Base-by-base conservation (phyloP, 2,329 filamentous ascomycete genomes). In the Neopestalotiopsis clavispora region DNA sequence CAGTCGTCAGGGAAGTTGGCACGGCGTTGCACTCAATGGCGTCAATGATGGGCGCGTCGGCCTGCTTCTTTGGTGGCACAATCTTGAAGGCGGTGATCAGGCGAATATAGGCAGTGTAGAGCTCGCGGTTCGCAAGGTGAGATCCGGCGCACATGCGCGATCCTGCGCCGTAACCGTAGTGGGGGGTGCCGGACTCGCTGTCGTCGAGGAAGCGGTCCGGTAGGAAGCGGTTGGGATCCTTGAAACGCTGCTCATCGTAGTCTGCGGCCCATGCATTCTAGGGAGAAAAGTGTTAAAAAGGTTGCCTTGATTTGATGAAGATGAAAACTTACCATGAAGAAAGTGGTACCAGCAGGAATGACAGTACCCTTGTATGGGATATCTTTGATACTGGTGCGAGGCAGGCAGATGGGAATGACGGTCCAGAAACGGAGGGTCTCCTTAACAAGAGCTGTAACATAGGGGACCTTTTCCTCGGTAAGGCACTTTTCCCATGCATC, bases 341-440 rank as follows among this genome's bases (percentile, higher is more conserved):
- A 94, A 1, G 91, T 93, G 0, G 91, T 94, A 1, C 92, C 91
- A 0, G 92, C 86, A 0, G 93, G 93, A 49, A 96, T 92, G 1
- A 85, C 81, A 0, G 89, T 83, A 17, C 88, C 88, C 30, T 92
- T 84, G 80, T 90, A 95, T 4, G 86, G 83, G 68, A 95, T 92
- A 70, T 92, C 90, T 72, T 91, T 92, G 76, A 92, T 91, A 70
- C 85, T 92, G 17, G 89, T 89, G 3, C 93, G 85, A 0, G 93
- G 93, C 0, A 96, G 84, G 74, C 90, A 94, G 73, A 96, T 91
- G 1, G 92, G 92, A 71, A 95, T 92, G 38, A 95, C 92, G 2
- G 90, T 92, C 87, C 90, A 95, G 83, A 89, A 95, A 32, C 93
- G 88, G 0, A 95, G 84, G 1, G 91, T 89, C 76, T 96, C 94